phyloP scores from a whole-genome alignment of 192 early-diverging fungal genomes.

The Coemansia sp. region DNA sequence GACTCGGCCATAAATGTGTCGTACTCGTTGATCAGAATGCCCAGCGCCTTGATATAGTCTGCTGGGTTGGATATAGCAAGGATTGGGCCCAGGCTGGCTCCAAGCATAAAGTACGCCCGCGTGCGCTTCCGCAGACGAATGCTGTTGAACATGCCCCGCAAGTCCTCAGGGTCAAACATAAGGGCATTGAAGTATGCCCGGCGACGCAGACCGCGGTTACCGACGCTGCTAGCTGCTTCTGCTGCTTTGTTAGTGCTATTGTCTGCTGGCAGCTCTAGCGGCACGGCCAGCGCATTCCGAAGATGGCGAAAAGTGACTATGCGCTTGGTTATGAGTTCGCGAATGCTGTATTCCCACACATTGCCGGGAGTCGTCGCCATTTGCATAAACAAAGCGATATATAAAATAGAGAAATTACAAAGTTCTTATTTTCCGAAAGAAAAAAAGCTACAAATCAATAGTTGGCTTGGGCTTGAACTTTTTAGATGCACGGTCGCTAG shows the following conservation, averaged over 20 bases:
- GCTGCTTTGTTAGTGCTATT: slow-evolving; percentile 2
- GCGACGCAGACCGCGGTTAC: slow-evolving; percentile 16
- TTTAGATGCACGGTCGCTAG: slow-evolving; percentile 67
- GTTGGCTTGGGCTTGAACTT: slow-evolving; percentile 50
- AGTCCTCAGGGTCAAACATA: slow-evolving; percentile 41
- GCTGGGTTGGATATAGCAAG: slow-evolving; percentile 61
- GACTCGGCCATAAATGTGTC: slow-evolving; percentile 50
- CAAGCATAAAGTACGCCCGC: slow-evolving; percentile 63
- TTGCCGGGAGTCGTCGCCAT: slow-evolving; percentile 43
- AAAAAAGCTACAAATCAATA: slow-evolving; percentile 23
- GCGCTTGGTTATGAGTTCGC: slow-evolving; percentile 52
- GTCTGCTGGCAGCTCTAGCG: slow-evolving; percentile 19
- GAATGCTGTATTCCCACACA: slow-evolving; percentile 53
- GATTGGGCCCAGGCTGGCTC: slow-evolving; percentile 62
- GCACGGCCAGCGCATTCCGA: slow-evolving; percentile 44
- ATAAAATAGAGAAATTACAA: slow-evolving; percentile 4
- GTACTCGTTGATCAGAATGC: slow-evolving; percentile 61
- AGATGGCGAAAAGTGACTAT: slow-evolving; percentile 56
- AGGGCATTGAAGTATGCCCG: slow-evolving; percentile 51
- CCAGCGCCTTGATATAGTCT: slow-evolving; percentile 65
- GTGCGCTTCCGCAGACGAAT: slow-evolving; percentile 53
- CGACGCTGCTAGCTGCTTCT: background rate
- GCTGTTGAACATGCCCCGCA: slow-evolving; percentile 50
- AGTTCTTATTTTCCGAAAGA: too few species aligned
- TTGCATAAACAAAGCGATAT: background rate